A percentile compares a stretch with the other conserved stretches of the same genome.
Conservation (phyloP, 1,284 basidiomycete genomes). For the Leccinum cinnamomeum region DNA sequence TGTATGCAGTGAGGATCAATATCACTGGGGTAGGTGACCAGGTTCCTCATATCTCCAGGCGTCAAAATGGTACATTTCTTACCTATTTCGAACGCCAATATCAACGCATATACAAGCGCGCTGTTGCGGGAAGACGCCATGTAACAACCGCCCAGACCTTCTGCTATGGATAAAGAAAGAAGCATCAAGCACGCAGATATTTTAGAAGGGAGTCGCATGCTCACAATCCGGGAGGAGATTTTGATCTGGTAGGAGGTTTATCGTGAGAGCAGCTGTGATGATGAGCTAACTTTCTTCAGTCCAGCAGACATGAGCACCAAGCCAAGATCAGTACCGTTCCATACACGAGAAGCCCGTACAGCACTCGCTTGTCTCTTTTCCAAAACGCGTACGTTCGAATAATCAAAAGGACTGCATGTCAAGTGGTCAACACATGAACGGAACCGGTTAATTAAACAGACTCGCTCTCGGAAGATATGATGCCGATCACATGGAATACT, state of each 20-base stretch:
- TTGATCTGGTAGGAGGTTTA: not conserved
- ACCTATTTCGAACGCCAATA: slow-evolving; percentile 1
- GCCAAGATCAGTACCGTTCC: not conserved
- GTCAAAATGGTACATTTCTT: not conserved
- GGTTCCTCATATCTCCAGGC: no score
- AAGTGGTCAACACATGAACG: not conserved
- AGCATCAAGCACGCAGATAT: not conserved
- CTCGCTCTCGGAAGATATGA: not conserved
- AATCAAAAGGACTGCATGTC: not conserved
- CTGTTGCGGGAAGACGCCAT: not conserved
- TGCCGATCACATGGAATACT: not conserved
- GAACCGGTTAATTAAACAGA: not conserved
- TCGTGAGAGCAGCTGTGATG: not conserved
- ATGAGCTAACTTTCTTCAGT: not conserved
- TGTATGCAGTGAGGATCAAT: no score
- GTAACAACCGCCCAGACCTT: not conserved
- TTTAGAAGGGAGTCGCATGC: not conserved
- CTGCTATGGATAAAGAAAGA: not conserved
- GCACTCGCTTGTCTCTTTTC: not conserved
- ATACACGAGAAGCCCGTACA: not conserved
- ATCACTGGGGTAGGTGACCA: no score
- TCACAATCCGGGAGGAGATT: not conserved
- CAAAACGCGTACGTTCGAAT: not conserved
- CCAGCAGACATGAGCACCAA: not conserved
- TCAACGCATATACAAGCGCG: not conserved